Percentiles rank a stretch among this genome's conserved stretches.
phyloP scores from a whole-genome alignment of 164 flowering plant genomes.

The Chimonanthus salicifolius region DNA sequence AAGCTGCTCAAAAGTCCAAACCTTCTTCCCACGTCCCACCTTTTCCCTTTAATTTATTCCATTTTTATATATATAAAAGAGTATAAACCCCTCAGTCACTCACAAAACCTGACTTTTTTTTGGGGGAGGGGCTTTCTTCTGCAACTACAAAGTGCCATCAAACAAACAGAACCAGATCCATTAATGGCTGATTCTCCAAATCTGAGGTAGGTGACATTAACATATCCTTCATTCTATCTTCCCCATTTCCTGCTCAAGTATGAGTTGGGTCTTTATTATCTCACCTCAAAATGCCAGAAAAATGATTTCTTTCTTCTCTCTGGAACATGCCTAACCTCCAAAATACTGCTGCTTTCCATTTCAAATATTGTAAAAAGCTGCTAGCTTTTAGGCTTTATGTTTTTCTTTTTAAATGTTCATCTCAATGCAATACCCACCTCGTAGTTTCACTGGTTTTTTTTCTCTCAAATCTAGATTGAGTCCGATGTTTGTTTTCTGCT shows the following conservation, averaged over 20 bases:
- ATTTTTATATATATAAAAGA: not conserved
- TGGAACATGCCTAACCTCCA: not conserved
- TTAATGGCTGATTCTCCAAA: slow-evolving; percentile 18
- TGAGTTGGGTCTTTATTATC: not conserved
- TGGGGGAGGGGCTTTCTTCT: slow-evolving; percentile 5
- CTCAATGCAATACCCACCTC: not conserved
- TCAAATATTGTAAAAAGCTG: slow-evolving; percentile 8
- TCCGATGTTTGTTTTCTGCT: not conserved
- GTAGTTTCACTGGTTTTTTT: not conserved
- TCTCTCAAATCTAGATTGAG: not conserved
- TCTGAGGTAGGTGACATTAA: not conserved
- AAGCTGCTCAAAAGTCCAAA: not conserved
- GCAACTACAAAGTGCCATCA: slow-evolving; percentile 3
- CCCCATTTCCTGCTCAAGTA: not conserved
- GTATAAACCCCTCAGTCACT: not conserved
- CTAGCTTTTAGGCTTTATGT: not conserved
- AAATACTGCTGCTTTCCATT: not conserved
- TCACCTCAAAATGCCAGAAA: not conserved
- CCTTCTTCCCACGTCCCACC: not conserved
- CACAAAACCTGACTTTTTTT: not conserved
- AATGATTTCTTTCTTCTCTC: not conserved
- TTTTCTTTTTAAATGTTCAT: not conserved
- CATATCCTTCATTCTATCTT: not conserved
- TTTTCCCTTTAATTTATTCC: not conserved
- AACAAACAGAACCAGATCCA: not conserved